Percentiles rank a stretch among this genome's conserved stretches.
Evolutionary conservation across 805 yeast genomes (phyloP).

Genomic region (Starmerella sp.): DNA sequence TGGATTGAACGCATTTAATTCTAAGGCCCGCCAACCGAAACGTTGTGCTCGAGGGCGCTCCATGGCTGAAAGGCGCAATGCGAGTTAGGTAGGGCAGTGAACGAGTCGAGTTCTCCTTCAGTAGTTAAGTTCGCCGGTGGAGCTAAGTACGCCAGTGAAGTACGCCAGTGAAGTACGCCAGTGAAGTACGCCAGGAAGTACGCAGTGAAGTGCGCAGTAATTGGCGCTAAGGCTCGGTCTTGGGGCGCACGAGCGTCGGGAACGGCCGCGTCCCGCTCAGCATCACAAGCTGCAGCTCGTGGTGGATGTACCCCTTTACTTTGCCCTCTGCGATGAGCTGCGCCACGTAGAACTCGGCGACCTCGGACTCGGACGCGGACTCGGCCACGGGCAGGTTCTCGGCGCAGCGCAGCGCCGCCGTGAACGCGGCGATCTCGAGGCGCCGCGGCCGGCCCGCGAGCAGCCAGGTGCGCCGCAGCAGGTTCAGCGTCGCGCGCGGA

Average conservation of each 20-base stretch:
- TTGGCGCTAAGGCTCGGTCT: too few relatives aligned
- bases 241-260: slow-evolving; percentile 14
- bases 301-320: slow-evolving; percentile 22
- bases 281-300: slow-evolving; percentile 16
- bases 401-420: slow-evolving; percentile 9
- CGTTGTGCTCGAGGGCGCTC: too few relatives aligned
- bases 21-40: too few relatives aligned
- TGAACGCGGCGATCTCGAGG: slow-evolving; percentile 6
- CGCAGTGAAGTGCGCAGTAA: too few relatives aligned
- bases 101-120: too few relatives aligned
- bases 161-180: too few relatives aligned
- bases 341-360: slow-evolving; percentile 19
- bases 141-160: too few relatives aligned
- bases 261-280: slow-evolving; percentile 21
- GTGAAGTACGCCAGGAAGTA: too few relatives aligned
- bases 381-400: slow-evolving; percentile 1
- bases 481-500: slow-evolving; percentile 9
- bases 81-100: too few relatives aligned
- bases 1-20: too few relatives aligned
- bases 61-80: too few relatives aligned
- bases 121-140: too few relatives aligned
- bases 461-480: slow-evolving; percentile 17
- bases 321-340: slow-evolving; percentile 17
- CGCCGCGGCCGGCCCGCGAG: slow-evolving; percentile 13
- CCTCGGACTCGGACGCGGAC: slow-evolving; percentile 2